Conservation (phyloP, 2,329 filamentous ascomycete species). For the Paecilomyces dactylethromorphus region DNA sequence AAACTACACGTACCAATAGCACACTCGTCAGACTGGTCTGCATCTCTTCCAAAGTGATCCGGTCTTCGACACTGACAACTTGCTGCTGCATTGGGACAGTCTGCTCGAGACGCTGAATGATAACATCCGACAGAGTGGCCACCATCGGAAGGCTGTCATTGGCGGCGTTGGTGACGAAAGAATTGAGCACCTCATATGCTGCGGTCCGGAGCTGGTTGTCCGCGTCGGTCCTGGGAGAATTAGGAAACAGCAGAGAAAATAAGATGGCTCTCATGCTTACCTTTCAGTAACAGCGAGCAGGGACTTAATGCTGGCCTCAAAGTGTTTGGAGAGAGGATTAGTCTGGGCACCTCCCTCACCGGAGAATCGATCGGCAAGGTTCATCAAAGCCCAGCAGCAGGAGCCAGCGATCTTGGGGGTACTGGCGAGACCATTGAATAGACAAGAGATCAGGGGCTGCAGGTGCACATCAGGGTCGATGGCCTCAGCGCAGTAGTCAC, state of each 20-base stretch:
- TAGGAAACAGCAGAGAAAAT: neutral
- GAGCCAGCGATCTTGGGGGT: constrained; percentile 96
- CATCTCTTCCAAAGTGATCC: constrained; percentile 92
- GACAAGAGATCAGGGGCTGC: constrained; percentile 73
- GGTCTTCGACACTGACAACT: constrained; percentile 95
- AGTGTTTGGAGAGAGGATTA: constrained; percentile 85
- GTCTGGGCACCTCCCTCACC: constrained; percentile 71
- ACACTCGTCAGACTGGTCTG: constrained; percentile 93
- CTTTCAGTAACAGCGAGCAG: constrained; percentile 81
- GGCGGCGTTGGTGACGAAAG: constrained; percentile 86
- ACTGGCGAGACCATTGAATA: constrained; percentile 84
- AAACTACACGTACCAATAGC: constrained; percentile 51
- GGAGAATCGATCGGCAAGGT: constrained; percentile 90
- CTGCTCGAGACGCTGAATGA: constrained; percentile 84
- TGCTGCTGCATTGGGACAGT: constrained; percentile 85
- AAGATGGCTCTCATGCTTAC: constrained; percentile 18
- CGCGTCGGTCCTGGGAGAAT: constrained; percentile 51
- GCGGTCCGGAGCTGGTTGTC: constrained; percentile 90
- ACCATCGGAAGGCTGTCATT: constrained; percentile 77
- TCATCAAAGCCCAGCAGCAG: constrained; percentile 99
- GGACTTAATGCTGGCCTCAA: constrained; percentile 83
- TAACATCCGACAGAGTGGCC: constrained; percentile 75
- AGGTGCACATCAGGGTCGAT: constrained; percentile 82
- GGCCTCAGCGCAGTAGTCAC: constrained; percentile 83
- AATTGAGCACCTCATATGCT: constrained; percentile 92